Evolutionary conservation across 2,329 filamentous ascomycete genomes (phyloP).

Genomic region (Colletotrichum gigasporum): DNA sequence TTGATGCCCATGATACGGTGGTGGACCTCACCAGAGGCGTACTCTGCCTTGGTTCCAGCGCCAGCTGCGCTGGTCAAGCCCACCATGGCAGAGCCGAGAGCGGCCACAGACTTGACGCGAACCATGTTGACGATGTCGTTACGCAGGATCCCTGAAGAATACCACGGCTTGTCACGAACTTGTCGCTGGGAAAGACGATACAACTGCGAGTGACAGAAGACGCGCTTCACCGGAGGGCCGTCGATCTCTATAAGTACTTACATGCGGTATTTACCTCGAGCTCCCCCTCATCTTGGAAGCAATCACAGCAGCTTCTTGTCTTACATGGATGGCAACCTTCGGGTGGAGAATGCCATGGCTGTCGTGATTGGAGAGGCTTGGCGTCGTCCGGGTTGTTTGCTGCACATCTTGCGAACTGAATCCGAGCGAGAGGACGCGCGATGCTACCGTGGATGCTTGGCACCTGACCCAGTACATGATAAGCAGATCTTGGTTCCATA

Average conservation of each 20-base stretch:
- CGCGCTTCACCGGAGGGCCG: background rate
- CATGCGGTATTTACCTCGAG: no score
- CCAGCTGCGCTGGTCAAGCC: slow-evolving; percentile 35
- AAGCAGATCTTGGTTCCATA: slow-evolving; percentile 16
- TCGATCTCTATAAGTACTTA: slow-evolving; percentile 8
- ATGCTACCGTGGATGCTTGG: slow-evolving; percentile 9
- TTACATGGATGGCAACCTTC: background rate
- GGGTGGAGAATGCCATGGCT: slow-evolving; percentile 11
- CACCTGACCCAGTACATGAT: background rate
- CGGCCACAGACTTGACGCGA: slow-evolving; percentile 28
- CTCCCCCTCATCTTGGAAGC: no score
- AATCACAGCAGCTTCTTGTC: no score
- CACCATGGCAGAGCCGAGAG: slow-evolving; percentile 34
- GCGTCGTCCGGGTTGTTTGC: background rate
- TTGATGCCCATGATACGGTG: slow-evolving; percentile 37
- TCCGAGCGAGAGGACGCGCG: slow-evolving; percentile 5
- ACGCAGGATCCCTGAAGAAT: background rate
- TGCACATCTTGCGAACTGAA: background rate
- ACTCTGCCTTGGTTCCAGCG: slow-evolving; percentile 35
- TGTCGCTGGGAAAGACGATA: background rate
- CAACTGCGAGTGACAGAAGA: background rate
- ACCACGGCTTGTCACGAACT: background rate
- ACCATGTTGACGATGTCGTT: slow-evolving; percentile 33
- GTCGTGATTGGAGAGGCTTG: slow-evolving; percentile 7
- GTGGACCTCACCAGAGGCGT: slow-evolving; percentile 35